Evolutionary conservation across 345 rosid species (phyloP).

Genomic region (rapeseed (Brassica napus)): Da-Ae NC_063444.1:817501-818000

Average conservation of each 20-base stretch:
- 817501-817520: slow-evolving; percentile 3
- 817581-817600: slow-evolving; percentile 2
- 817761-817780: neutral
- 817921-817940: slow-evolving; percentile 15
- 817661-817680: slow-evolving; percentile 30
- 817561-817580: neutral
- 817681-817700: slow-evolving; percentile 22
- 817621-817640: slow-evolving; percentile 28
- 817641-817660: slow-evolving; percentile 24
- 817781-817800: slow-evolving; percentile 6
- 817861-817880: slow-evolving; percentile 34
- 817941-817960: neutral
- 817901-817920: slow-evolving; percentile 33
- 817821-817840: slow-evolving; percentile 35
- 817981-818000: slow-evolving; percentile 16
- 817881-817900: slow-evolving; percentile 21
- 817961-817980: slow-evolving; percentile 1
- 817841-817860: slow-evolving; percentile 37
- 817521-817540: neutral
- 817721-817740: neutral
- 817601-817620: slow-evolving; percentile 29
- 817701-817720: slow-evolving; percentile 15
- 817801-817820: slow-evolving; percentile 4
- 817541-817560: neutral
- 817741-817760: neutral